Evolutionary conservation across 2,329 filamentous ascomycete genomes (phyloP), one percentile per base, ranked within the genome.

Genomic region (Mollisia scopiformis): DNA sequence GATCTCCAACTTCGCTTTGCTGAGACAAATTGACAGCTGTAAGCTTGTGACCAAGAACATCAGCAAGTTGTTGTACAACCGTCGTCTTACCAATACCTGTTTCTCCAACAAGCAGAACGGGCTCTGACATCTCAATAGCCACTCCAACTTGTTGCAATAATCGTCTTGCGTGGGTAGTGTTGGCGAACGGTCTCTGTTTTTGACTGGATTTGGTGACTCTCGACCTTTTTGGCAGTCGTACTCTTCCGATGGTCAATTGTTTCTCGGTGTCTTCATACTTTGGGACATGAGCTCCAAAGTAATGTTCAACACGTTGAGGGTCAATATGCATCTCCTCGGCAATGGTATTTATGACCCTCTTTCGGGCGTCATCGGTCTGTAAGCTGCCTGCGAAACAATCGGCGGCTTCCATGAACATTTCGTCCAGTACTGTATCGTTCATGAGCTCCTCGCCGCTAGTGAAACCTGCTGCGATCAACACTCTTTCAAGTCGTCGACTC

Each of bases 11-110:
- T 76, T 99, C 96, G 71, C 93, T 98, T 74, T 99, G 96, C 73
- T 99, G 96, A 0, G 95, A 99, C 73, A 99, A 76, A 72, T 99
- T 99, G 72, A 99, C 93, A 2, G 93, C 92, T 0, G 93, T 90
- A 13, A 99, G 84, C 69, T 92, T 96, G 72, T 93, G 90, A 1
- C 93, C 92, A 28, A 97, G 82, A 3, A 89, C 84, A 60, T 90
- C 88, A 0, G 95, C 93, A 58, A 99, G 81, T 72, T 97, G 93
- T 74, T 99, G 95, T 14, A 99, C 89, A 27, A 95, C 91, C 0
- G 95, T 97, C 0, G 95, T 99, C 77, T 99, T 99, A 70, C 95
- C 95, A 54, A 97, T 97, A 79, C 95, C 95, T 7, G 95, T 99
- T 78, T 99, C 95, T 72, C 95, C 95, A n/a, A 99, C 95, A 28